phyloP scores from a whole-genome alignment of 768 basidiomycete species.

The Boletus reticuloceps region DNA sequence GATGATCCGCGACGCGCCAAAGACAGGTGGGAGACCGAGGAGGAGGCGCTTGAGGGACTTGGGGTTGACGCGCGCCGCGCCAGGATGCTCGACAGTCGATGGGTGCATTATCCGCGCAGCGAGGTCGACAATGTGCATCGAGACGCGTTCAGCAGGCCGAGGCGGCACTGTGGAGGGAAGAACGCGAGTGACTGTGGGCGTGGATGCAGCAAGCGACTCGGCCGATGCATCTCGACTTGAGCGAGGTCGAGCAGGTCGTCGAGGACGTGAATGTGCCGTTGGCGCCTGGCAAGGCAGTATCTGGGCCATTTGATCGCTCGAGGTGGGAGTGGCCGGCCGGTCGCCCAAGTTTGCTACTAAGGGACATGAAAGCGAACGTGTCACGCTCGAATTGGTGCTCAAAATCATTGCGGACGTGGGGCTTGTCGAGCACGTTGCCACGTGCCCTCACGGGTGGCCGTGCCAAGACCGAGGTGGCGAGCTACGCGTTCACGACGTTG shows the following conservation, averaged over 20 bases:
- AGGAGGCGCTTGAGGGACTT: constrained; percentile 53
- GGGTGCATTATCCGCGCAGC: constrained; percentile 77
- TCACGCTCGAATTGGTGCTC: constrained; percentile 86
- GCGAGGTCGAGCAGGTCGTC: constrained; percentile 42
- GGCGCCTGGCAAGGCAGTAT: constrained; percentile 50
- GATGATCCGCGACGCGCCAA: constrained; percentile 63
- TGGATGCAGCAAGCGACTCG: constrained; percentile 40
- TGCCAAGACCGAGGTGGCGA: constrained; percentile 80
- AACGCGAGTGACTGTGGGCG: constrained; percentile 53
- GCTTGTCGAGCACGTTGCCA: constrained; percentile 89
- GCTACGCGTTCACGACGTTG: constrained; percentile 94
- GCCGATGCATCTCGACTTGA: constrained; percentile 61
- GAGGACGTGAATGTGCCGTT: constrained; percentile 50
- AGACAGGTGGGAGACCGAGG: constrained; percentile 74
- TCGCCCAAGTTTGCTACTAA: constrained; percentile 86
- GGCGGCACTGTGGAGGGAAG: constrained; percentile 52
- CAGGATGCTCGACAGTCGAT: constrained; percentile 63
- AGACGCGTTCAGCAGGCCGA: constrained; percentile 74
- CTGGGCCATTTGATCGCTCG: constrained; percentile 65
- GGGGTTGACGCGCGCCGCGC: constrained; percentile 43
- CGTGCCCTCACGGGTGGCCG: constrained; percentile 88
- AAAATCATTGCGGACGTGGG: constrained; percentile 95
- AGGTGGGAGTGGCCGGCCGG: constrained; percentile 77
- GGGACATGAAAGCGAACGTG: constrained; percentile 65
- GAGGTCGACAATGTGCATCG: constrained; percentile 60